phyloP scores from a whole-genome alignment of 2,329 filamentous ascomycete genomes.

The Colletotrichum musicola region DNA sequence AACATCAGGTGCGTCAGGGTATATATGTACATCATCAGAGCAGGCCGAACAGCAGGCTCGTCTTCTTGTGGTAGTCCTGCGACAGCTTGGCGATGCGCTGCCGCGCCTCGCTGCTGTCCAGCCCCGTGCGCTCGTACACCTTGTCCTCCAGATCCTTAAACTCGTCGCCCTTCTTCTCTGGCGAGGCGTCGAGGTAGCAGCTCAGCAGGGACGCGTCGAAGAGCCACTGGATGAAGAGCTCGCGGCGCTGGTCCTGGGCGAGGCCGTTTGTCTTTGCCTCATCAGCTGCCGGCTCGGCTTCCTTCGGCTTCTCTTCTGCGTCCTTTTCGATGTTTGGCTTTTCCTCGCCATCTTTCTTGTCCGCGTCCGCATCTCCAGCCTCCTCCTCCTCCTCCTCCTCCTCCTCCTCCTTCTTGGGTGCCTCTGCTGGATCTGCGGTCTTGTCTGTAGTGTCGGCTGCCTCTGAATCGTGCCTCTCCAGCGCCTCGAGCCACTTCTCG shows the following conservation, averaged over 20 bases:
- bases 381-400: slow-evolving; percentile 38
- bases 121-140: slow-evolving; percentile 58
- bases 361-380: slow-evolving; percentile 20
- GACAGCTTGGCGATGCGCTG: slow-evolving; percentile 73
- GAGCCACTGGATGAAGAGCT: slow-evolving; percentile 70
- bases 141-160: slow-evolving; percentile 61
- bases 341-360: slow-evolving; percentile 25
- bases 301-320: neutral
- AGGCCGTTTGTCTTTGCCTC: slow-evolving; percentile 30
- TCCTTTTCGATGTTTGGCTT: slow-evolving; percentile 32
- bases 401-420: too few relatives aligned
- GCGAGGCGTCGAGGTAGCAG: slow-evolving; percentile 55
- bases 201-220: slow-evolving; percentile 70
- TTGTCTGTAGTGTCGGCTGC: slow-evolving; percentile 12
- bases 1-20: slow-evolving; percentile 2
- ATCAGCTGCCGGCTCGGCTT: slow-evolving; percentile 23
- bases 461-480: slow-evolving; percentile 47
- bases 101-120: slow-evolving; percentile 61
- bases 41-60: slow-evolving; percentile 84
- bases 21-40: slow-evolving; percentile 59
- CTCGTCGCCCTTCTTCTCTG: slow-evolving; percentile 42
- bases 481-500: slow-evolving; percentile 59
- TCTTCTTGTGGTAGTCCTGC: slow-evolving; percentile 85
- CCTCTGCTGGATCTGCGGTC: neutral
- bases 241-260: slow-evolving; percentile 49